Base-by-base conservation (phyloP, 202 grass and related monocot genomes). In the Brachypodium distachyon region DNA sequence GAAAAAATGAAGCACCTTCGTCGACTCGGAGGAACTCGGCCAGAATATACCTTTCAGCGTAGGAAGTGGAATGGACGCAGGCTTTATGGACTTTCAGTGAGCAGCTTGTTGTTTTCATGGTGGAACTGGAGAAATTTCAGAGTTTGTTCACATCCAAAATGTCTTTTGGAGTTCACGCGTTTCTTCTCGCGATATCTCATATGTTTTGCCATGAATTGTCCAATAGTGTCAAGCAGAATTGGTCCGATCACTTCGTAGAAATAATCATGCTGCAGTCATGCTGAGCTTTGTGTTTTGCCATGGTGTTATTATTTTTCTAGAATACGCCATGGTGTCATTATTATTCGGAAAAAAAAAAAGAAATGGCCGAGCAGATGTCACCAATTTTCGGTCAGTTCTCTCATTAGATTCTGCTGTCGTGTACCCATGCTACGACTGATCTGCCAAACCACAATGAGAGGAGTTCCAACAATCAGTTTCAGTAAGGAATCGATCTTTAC, bases 1-100 rank as follows among this genome's bases (percentile, higher is more conserved):
- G 72, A 86, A 61, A 83, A n/a, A 65, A 22, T 52, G 65, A 18
- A 78, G 81, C 10, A 33, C 64, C 19, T 91, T 54, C 65, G 59
- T 90, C 23, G 51, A 89, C 50, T 81, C 70, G 7, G 62, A 70
- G 1, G 31, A 90, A 64, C 29, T 82, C 12, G 12, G 7, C 32
- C 59, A 78, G 49, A 73, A 26, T 12, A 1, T 32, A n/a, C n/a
- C 0, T 10, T 69, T 69, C 65, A 12, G n/a, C n/a, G n/a, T n/a
- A n/a, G n/a, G 26, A 13, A 43, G 69, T 39, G 37, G 33, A 62
- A 70, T 43, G 40, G n/a, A 72, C 70, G 61, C 69, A 62, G 52
- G 32, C 21, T 48, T 63, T 56, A 48, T 80, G 69, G 75, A 84
- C 86, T 62, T 73, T 0, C n/a, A 47, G 44, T 54, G 68, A 14